Percentiles rank a stretch among this genome's conserved stretches.
Conservation (phyloP, 208 protist genomes). For the Leishmania mexicana region DNA sequence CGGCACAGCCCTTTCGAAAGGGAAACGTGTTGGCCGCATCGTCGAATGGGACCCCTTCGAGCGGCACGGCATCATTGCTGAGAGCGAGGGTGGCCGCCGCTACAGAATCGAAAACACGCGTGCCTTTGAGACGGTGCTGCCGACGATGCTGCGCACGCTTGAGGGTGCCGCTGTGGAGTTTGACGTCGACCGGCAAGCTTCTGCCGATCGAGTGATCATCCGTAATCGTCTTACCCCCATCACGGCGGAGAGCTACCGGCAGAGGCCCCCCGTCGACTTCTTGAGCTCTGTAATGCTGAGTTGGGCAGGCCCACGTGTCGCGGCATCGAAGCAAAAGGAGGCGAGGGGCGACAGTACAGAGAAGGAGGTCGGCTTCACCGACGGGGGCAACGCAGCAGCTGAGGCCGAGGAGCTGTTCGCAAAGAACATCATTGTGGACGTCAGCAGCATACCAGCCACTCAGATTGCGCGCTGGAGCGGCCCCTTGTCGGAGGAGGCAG, state of each 20-base stretch:
- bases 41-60: conserved; percentile 82
- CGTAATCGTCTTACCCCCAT: conserved; percentile 63
- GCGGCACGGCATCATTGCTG: conserved; percentile 66
- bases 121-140: conserved; percentile 87
- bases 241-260: conserved; percentile 66
- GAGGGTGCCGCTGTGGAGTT: conserved; percentile 74
- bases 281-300: conserved; percentile 34
- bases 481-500: conserved; percentile 53
- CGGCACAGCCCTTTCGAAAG: background rate
- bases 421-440: conserved; percentile 72
- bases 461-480: conserved; percentile 57
- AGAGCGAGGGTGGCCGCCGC: conserved; percentile 42
- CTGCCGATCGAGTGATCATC: conserved; percentile 75
- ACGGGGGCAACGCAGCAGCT: background rate
- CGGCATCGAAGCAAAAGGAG: background rate
- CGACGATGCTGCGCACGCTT: conserved; percentile 65
- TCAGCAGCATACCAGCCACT: conserved; percentile 51
- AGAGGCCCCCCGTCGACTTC: conserved; percentile 66
- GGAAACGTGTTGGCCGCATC: conserved; percentile 43
- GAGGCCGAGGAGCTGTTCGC: conserved; percentile 36
- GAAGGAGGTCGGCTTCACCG: background rate
- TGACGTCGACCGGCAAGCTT: conserved; percentile 24
- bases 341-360: background rate
- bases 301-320: conserved; percentile 4
- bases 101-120: conserved; percentile 76